Percentiles rank a stretch among this genome's conserved stretches.
These are phyloP conservation scores for Microdochium trichocladiopsis DNA, from an alignment of 2,329 filamentous ascomycete species.

Conservation along the genomic window DNA sequence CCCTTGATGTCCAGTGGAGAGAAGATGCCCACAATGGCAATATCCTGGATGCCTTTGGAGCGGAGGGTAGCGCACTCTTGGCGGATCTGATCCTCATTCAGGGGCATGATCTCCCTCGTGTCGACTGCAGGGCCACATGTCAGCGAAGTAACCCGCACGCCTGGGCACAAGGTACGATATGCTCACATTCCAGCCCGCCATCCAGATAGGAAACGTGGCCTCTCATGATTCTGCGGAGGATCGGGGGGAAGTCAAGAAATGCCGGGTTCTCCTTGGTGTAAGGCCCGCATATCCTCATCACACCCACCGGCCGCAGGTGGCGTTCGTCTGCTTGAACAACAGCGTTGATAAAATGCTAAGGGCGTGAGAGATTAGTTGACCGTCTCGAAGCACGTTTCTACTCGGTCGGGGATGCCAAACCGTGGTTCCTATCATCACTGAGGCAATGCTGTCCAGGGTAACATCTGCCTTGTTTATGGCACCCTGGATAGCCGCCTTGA, in stretches of 20 bases:
- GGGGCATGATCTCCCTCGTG: slow-evolving; percentile 34
- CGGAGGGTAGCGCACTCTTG: slow-evolving; percentile 29
- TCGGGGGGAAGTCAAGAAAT: slow-evolving; percentile 45
- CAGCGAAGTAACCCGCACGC: no score
- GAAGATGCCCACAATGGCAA: slow-evolving; percentile 44
- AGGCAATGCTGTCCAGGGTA: background rate
- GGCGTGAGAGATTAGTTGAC: background rate
- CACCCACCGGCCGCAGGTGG: slow-evolving; percentile 41
- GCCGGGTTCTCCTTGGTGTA: slow-evolving; percentile 44
- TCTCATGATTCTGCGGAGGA: slow-evolving; percentile 38
- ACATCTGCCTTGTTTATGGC: background rate
- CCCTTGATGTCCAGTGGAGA: slow-evolving; percentile 42
- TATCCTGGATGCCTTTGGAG: slow-evolving; percentile 33
- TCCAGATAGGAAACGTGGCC: slow-evolving; percentile 36
- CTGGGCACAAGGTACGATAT: no score
- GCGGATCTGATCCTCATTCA: slow-evolving; percentile 33
- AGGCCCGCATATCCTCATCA: slow-evolving; percentile 45
- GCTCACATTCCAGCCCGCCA: slow-evolving; percentile 37
- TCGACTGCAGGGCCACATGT: slow-evolving; percentile 35
- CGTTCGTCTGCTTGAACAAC: slow-evolving; percentile 44
- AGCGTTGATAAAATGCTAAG: slow-evolving; percentile 47
- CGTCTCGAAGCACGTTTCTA: background rate
- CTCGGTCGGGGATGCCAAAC: background rate
- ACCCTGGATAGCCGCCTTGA: slow-evolving; percentile 1
- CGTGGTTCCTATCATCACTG: slow-evolving; percentile 2